Conservation (phyloP, 2,329 filamentous ascomycete genomes). For the Neonectria ditissima region DNA sequence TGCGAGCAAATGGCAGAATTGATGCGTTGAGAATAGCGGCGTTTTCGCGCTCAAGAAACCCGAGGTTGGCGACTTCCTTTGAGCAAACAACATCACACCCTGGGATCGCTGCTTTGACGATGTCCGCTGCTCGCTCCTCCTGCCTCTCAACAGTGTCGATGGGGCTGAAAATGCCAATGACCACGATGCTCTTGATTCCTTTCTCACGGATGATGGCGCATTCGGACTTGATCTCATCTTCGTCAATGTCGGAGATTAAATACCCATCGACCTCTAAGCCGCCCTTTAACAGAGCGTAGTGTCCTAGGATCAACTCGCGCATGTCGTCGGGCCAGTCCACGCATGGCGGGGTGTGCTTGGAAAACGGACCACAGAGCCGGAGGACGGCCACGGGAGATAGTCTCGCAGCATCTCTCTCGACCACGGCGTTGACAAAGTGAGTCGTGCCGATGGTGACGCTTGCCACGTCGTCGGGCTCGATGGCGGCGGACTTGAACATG, state of each 20-base stretch:
- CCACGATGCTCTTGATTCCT: slow-evolving; percentile 61
- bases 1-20: slow-evolving; percentile 67
- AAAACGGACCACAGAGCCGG: slow-evolving; percentile 66
- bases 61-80: slow-evolving; percentile 64
- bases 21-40: slow-evolving; percentile 73
- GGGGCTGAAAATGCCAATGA: slow-evolving; percentile 65
- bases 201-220: slow-evolving; percentile 54
- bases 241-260: slow-evolving; percentile 59
- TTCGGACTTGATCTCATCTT: slow-evolving; percentile 53
- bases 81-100: slow-evolving; percentile 62
- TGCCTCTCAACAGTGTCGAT: slow-evolving; percentile 62
- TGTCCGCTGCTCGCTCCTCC: slow-evolving; percentile 59
- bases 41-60: slow-evolving; percentile 72
- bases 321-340: slow-evolving; percentile 66
- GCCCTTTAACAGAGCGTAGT: slow-evolving; percentile 60
- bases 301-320: slow-evolving; percentile 58
- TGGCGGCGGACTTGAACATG: slow-evolving; percentile 54
- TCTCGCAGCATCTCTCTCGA: slow-evolving; percentile 63
- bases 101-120: slow-evolving; percentile 55
- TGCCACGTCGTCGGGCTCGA: slow-evolving; percentile 54
- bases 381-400: slow-evolving; percentile 65
- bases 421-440: slow-evolving; percentile 70
- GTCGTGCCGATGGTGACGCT: slow-evolving; percentile 67
- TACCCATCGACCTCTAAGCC: slow-evolving; percentile 65
- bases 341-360: slow-evolving; percentile 62